phyloP scores from a whole-genome alignment of 495 filamentous ascomycete species.

The Bacidia rubella region DNA sequence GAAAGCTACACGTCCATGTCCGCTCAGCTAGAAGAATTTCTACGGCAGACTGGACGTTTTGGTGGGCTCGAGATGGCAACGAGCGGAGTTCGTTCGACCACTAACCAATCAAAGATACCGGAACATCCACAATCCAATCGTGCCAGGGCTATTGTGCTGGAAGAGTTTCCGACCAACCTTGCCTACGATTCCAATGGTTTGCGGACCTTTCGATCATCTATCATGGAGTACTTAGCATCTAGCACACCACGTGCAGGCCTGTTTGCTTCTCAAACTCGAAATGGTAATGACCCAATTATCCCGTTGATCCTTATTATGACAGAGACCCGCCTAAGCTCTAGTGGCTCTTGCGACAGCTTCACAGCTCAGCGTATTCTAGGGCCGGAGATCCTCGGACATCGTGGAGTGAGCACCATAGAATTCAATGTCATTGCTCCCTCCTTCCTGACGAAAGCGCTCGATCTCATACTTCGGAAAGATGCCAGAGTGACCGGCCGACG shows the following conservation, averaged over 20 bases:
- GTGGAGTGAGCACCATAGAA: constrained; percentile 61
- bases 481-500: constrained; percentile 53
- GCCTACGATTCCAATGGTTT: constrained; percentile 51
- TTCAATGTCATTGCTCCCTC: constrained; percentile 89
- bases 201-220: constrained; percentile 57
- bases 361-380: constrained; percentile 82
- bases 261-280: constrained; percentile 17
- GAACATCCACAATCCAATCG: constrained; percentile 3
- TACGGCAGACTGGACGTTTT: constrained; percentile 65
- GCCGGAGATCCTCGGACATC: constrained; percentile 66
- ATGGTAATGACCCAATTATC: constrained; percentile 27
- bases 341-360: constrained; percentile 70
- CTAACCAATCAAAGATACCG: not conserved
- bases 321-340: constrained; percentile 67
- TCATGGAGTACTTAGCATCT: constrained; percentile 59
- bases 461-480: constrained; percentile 67
- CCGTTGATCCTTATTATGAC: constrained; percentile 85
- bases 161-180: constrained; percentile 87
- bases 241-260: constrained; percentile 34
- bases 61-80: constrained; percentile 49
- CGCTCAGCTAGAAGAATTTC: constrained; percentile 80
- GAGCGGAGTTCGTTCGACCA: not conserved
- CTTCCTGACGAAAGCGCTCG: constrained; percentile 69
- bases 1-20: constrained; percentile 51
- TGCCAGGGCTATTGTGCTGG: constrained; percentile 61